These are phyloP conservation scores for Trichoderma semiorbis DNA, from an alignment of 2,329 filamentous ascomycete species.

Conservation along the genomic window DNA sequence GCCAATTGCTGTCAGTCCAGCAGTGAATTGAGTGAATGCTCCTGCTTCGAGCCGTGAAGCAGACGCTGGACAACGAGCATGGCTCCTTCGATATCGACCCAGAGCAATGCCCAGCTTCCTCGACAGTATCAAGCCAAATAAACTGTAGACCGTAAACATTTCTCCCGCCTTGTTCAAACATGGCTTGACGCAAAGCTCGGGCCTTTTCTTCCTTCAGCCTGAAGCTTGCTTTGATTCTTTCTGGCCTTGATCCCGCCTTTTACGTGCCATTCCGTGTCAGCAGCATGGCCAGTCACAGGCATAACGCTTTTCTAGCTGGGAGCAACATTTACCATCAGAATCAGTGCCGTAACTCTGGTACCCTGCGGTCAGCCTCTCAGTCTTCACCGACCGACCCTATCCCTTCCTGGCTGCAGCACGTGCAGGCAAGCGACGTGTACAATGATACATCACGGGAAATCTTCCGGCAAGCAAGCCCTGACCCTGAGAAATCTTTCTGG, in stretches of 20 bases:
- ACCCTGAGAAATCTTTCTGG: not conserved
- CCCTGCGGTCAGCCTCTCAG: not conserved
- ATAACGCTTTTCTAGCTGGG: not conserved
- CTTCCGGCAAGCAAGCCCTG: not conserved
- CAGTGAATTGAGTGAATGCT: not conserved
- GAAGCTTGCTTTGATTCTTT: conserved; percentile 15
- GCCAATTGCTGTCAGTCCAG: not conserved
- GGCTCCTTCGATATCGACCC: not conserved
- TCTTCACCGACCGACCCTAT: not conserved
- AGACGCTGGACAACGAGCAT: not conserved
- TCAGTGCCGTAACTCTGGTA: not conserved
- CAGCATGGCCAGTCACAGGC: conserved; percentile 7
- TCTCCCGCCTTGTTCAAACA: not conserved
- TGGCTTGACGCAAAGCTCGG: not conserved
- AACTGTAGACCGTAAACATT: not conserved
- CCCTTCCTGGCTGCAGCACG: conserved; percentile 14
- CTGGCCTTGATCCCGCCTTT: not conserved
- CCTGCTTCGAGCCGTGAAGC: not conserved
- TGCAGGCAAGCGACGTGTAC: not conserved
- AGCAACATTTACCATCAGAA: not conserved
- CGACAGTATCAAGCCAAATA: not conserved
- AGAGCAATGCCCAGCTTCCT: not conserved
- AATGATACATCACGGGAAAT: not conserved
- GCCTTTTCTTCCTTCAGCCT: not conserved
- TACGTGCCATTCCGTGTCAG: not conserved